A percentile compares a stretch with the other conserved stretches of the same genome.
Evolutionary conservation across 2,329 filamentous ascomycete genomes (phyloP).

Genomic region (Cercospora zeina): DNA sequence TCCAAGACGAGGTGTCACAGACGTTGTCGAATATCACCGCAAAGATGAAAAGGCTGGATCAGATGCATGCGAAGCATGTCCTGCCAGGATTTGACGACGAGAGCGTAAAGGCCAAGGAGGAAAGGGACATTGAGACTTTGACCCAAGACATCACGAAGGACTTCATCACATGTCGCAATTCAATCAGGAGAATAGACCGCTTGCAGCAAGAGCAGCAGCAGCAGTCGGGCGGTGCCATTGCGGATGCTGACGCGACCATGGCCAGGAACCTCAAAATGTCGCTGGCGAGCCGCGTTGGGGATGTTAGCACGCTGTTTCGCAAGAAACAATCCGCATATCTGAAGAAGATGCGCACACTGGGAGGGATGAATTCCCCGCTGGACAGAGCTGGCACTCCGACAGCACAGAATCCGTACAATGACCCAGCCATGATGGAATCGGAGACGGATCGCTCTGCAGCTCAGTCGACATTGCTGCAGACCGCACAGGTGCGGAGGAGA

Average conservation of each 20-base stretch:
- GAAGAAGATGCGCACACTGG: constrained; percentile 57
- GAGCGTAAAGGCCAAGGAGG: constrained; percentile 80
- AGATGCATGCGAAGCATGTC: constrained; percentile 94
- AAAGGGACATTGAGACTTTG: constrained; percentile 83
- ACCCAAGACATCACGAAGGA: constrained; percentile 86
- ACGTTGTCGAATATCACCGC: constrained; percentile 75
- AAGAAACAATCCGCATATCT: constrained; percentile 98
- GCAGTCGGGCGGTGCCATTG: constrained; percentile 62
- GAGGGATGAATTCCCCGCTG: constrained; percentile 52
- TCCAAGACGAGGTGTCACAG: constrained; percentile 90
- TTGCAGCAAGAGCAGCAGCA: constrained; percentile 81
- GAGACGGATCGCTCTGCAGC: constrained; percentile 92
- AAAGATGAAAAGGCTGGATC: constrained; percentile 82
- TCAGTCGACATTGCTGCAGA: constrained; percentile 81
- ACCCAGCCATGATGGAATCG: constrained; percentile 87
- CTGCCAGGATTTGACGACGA: constrained; percentile 96
- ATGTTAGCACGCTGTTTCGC: constrained; percentile 85
- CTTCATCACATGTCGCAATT: constrained; percentile 86
- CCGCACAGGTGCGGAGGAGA: constrained; percentile 60
- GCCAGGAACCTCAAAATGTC: constrained; percentile 94
- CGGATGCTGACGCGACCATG: constrained; percentile 87
- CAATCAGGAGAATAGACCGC: constrained; percentile 81
- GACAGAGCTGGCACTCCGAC: constrained; percentile 50
- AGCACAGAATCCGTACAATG: constrained; percentile 66
- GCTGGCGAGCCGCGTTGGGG: constrained; percentile 82